Base-by-base conservation (phyloP, 257 asterid genomes). In the Solanum gandarillasii region DNA sequence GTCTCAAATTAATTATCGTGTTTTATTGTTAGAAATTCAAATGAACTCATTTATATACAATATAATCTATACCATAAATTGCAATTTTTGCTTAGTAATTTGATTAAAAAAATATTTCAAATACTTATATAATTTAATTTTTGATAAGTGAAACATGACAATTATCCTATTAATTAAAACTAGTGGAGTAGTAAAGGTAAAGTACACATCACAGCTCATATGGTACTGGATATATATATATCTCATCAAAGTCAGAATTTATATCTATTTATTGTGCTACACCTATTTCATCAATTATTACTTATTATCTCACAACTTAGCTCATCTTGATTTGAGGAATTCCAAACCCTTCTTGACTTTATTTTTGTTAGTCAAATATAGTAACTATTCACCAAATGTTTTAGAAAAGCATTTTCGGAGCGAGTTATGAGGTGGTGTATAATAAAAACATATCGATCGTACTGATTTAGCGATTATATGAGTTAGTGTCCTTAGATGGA, bases 121-220 rank as follows among this genome's bases (percentile, higher is more conserved):
- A 3, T 39, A 39, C 46, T 39, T 3, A 39, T 39, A 20, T 58
- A 20, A 20, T 20, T 58, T 58, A 58, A 58, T 4, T 58, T 3
- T 8, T 2, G 1, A 20, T 7, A 20, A 58, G 23, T 0, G 0
- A 20, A 58, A 58, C 9, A 3, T 58, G 8, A 48, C 0, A 2
- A 48, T 41, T 41, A 41, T 41, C 3, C 13, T 0, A 48, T 46
- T 7, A 58, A 58, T 58, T 20, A 4, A 58, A 7, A 25, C 32
- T 25, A 65, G 32, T 65, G 8, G 6, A 65, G 72, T 65, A 65
- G 11, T 65, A 65, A 65, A 29, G 3, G 76, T 70, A 70, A 12
- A 70, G 76, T 29, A 13, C 13, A 70, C 31, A 62, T 70, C 76
- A 70, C 76, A 70, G 76, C 76, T 70, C 76, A 29, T 70, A 70